Evolutionary conservation across 2,329 filamentous ascomycete genomes (phyloP).

Genomic region (Sarocladiaceae sp.): DNA sequence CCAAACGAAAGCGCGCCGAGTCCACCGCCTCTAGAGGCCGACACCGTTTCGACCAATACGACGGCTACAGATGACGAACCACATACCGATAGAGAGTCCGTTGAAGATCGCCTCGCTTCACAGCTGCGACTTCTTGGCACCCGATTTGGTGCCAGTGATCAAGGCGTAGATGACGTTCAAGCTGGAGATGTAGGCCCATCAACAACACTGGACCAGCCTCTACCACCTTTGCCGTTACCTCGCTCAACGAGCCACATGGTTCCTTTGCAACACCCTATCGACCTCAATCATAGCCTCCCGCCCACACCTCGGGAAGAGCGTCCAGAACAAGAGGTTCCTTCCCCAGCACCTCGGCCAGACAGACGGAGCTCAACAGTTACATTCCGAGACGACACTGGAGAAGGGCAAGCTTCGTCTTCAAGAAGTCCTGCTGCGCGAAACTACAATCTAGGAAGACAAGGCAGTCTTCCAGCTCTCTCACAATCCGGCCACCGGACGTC

Average conservation of each 20-base stretch:
- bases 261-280: not conserved
- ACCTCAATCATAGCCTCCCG: constrained; percentile 4
- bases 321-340: not conserved
- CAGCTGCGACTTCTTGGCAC: not conserved
- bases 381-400: not conserved
- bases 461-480: constrained; percentile 5
- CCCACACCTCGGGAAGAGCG: constrained; percentile 4
- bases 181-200: not conserved
- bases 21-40: not conserved
- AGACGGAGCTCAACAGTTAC: constrained; percentile 2
- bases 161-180: not conserved
- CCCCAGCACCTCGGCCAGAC: not conserved
- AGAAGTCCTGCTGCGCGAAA: not conserved
- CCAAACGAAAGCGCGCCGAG: no score
- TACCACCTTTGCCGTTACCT: not conserved
- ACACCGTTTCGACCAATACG: not conserved
- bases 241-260: not conserved
- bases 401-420: not conserved
- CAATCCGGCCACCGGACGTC: not conserved
- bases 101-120: not conserved
- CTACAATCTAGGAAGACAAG: constrained; percentile 1
- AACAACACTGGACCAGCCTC: not conserved
- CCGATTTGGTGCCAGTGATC: not conserved
- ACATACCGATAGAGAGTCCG: not conserved
- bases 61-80: not conserved